These are phyloP conservation scores for Primulina huaijiensis DNA, from an alignment of 257 asterid species.

Conservation along the genomic window DNA sequence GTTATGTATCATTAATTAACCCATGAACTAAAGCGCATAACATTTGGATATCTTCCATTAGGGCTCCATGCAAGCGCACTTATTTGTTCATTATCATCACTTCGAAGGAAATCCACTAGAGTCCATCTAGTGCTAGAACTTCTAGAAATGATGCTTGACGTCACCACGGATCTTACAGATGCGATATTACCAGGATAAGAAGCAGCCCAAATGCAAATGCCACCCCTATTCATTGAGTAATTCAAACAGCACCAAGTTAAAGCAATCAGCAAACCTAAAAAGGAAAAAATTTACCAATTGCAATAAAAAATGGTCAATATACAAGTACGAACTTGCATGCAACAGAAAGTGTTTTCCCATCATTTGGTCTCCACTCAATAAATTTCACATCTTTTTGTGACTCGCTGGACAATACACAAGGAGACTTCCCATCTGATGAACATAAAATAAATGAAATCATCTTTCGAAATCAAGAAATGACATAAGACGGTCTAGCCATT, in stretches of 20 bases:
- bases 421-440: slow-evolving; percentile 64
- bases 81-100: slow-evolving; percentile 64
- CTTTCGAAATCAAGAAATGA: slow-evolving; percentile 10
- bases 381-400: slow-evolving; percentile 68
- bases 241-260: slow-evolving; percentile 22
- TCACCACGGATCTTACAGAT: slow-evolving; percentile 69
- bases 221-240: slow-evolving; percentile 60
- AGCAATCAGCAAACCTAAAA: slow-evolving; percentile 11
- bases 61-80: slow-evolving; percentile 98
- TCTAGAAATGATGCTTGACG: slow-evolving; percentile 68
- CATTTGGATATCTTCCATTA: slow-evolving; percentile 86
- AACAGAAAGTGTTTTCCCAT: slow-evolving; percentile 80
- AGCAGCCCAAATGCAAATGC: slow-evolving; percentile 96
- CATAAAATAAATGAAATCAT: slow-evolving; percentile 18
- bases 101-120: slow-evolving; percentile 81
- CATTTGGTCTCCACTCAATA: slow-evolving; percentile 95
- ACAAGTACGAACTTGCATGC: slow-evolving; percentile 80
- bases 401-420: slow-evolving; percentile 58
- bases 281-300: background rate
- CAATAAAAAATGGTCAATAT: slow-evolving; percentile 17
- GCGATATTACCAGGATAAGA: slow-evolving; percentile 83
- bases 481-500: slow-evolving; percentile 7
- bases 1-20: background rate
- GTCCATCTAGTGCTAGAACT: slow-evolving; percentile 79
- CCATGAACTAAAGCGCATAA: background rate